Evolutionary conservation across 192 early-diverging fungal species (phyloP), one percentile per base, ranked within the genome.

Genomic region (Polychytrium aggregatum): DNA sequence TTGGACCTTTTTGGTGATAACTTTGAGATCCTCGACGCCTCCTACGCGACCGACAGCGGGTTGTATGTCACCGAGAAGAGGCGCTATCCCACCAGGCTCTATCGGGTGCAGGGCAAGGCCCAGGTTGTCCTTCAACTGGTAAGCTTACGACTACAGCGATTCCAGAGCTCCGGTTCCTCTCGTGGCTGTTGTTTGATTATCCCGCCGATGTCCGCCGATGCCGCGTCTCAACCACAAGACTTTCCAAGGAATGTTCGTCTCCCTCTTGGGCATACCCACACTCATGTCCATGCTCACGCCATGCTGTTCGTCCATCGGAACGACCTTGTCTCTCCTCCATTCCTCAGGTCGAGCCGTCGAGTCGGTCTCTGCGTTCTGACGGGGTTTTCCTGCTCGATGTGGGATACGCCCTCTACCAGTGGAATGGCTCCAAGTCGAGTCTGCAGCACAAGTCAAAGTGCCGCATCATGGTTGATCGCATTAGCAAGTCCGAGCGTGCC

Each of bases 371-470:
- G 9, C 17, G 41, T 30, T 30, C 53, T 13, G 35, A 41, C 14
- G 22, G 17, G 16, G 73, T 76, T 0, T 72, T 59, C 46, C 18
- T 76, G 4, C 40, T 76, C 18, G 73, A 76, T 53, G 39, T 20
- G 34, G 70, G 69, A 17, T 28, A 37, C 20, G 61, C 63, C 40
- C 22, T 76, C 10, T 52, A 52, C 24, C 70, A 72, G 33, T 76
- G 73, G 73, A 72, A 76, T 44, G 73, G 73, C 6, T 14, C 13
- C 3, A 18, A 37, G 20, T 43, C 57, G 2, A 24, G 37, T 6
- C 38, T 63, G 22, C 35, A 49, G 11, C 53, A 57, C n/a, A 24
- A 37, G 36, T 34, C 55, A 3, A 76, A 76, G 39, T 51, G 60
- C 37, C 52, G 73, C n/a, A 70, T 76, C 2, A 27, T 76, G 5